Conservation (phyloP, 2,329 filamentous ascomycete species). For the Rhynchosporium agropyri region DNA sequence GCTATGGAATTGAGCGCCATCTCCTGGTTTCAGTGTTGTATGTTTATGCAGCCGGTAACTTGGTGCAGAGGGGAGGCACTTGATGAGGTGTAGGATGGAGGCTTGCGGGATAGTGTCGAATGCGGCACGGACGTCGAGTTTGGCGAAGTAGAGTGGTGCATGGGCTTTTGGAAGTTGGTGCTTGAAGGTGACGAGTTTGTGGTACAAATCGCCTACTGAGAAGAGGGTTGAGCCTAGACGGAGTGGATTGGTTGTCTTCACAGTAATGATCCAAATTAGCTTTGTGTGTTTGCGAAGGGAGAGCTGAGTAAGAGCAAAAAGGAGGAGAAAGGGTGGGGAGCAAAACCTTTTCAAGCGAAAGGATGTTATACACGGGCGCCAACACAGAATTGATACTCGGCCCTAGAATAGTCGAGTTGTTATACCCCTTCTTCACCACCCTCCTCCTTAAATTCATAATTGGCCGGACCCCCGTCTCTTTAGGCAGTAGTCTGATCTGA, state of each 20-base stretch:
- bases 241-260: constrained; percentile 51
- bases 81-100: constrained; percentile 68
- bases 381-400: constrained; percentile 71
- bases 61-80: constrained; percentile 56
- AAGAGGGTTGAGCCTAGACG: constrained; percentile 79
- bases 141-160: constrained; percentile 76
- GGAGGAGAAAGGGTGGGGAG: not conserved
- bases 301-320: no score
- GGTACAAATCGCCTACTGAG: constrained; percentile 79
- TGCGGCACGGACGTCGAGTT: constrained; percentile 87
- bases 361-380: constrained; percentile 71
- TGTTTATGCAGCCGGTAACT: constrained; percentile 75
- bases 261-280: constrained; percentile 3
- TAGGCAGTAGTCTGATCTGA: constrained; percentile 80
- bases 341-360: constrained; percentile 76
- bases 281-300: no score
- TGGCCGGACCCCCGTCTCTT: constrained; percentile 72
- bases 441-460: constrained; percentile 84
- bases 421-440: constrained; percentile 55
- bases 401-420: constrained; percentile 52
- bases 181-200: constrained; percentile 72
- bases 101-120: constrained; percentile 94
- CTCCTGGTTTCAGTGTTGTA: constrained; percentile 64
- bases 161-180: constrained; percentile 46
- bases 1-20: constrained; percentile 26